phyloP scores from a whole-genome alignment of 805 yeast species.

The Kuraishia piskuri region DNA sequence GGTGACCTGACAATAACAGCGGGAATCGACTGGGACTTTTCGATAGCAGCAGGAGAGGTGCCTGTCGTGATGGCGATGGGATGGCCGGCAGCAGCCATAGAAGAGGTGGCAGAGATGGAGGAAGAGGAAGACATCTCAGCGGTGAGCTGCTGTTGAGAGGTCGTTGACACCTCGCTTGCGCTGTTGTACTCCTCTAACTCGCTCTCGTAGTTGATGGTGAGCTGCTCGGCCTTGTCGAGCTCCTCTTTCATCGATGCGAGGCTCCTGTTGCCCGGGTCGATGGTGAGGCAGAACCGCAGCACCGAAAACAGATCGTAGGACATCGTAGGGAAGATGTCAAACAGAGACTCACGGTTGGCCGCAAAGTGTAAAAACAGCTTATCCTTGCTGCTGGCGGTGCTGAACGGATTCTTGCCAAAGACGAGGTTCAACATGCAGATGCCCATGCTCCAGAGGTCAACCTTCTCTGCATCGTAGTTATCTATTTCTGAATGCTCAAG shows the following conservation, averaged over 20 bases:
- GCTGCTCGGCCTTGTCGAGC: constrained; percentile 47
- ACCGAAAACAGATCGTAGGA: constrained; percentile 82
- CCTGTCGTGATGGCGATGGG: not conserved
- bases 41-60: not conserved
- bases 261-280: constrained; percentile 83
- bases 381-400: constrained; percentile 36
- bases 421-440: constrained; percentile 39
- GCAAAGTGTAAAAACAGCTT: constrained; percentile 81
- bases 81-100: constrained; percentile 4
- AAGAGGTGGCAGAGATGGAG: not conserved
- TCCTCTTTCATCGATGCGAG: constrained; percentile 53
- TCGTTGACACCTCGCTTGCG: not conserved
- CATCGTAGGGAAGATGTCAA: constrained; percentile 88
- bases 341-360: constrained; percentile 77
- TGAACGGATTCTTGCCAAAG: constrained; percentile 46
- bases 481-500: constrained; percentile 1
- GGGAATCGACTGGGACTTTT: constrained; percentile 8
- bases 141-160: constrained; percentile 12
- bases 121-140: constrained; percentile 7
- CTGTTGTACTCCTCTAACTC: constrained; percentile 10
- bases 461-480: constrained; percentile 31
- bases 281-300: constrained; percentile 63
- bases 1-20: constrained; percentile 5
- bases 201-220: constrained; percentile 78
- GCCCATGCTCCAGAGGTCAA: constrained; percentile 52